Percentiles rank a stretch among this genome's conserved stretches.
Evolutionary conservation across 306 rosid genomes (phyloP).

Genomic region (Prunus mongolica): DNA sequence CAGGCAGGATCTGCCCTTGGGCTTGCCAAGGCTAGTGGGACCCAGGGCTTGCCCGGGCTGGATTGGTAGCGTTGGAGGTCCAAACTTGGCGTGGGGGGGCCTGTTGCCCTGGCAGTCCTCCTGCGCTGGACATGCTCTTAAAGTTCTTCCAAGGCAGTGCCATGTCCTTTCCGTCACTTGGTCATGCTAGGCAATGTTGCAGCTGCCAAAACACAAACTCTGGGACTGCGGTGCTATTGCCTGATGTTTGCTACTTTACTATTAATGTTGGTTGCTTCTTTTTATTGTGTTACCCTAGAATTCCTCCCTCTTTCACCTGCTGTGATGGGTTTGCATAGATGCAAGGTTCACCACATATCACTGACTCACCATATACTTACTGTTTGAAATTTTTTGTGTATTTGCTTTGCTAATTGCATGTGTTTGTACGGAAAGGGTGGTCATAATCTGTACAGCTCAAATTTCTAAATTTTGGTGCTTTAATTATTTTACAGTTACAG

Average conservation of each 20-base stretch:
- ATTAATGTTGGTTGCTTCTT: not conserved
- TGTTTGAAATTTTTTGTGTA: not conserved
- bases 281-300: not conserved
- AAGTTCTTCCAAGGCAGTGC: not conserved
- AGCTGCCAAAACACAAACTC: not conserved
- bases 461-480: not conserved
- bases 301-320: not conserved
- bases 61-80: too few species aligned
- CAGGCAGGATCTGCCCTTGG: too few species aligned
- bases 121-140: too few species aligned
- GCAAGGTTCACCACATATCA: not conserved
- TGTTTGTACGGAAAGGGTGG: too few species aligned
- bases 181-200: not conserved
- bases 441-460: not conserved
- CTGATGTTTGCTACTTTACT: not conserved
- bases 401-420: not conserved
- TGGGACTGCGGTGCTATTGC: not conserved
- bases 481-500: constrained; percentile 48
- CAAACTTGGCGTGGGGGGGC: too few species aligned
- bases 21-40: too few species aligned
- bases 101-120: too few species aligned
- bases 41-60: too few species aligned
- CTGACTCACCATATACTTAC: not conserved
- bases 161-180: not conserved
- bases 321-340: not conserved